phyloP scores from a whole-genome alignment of 495 filamentous ascomycete genomes.

The Penicillium steckii region DNA sequence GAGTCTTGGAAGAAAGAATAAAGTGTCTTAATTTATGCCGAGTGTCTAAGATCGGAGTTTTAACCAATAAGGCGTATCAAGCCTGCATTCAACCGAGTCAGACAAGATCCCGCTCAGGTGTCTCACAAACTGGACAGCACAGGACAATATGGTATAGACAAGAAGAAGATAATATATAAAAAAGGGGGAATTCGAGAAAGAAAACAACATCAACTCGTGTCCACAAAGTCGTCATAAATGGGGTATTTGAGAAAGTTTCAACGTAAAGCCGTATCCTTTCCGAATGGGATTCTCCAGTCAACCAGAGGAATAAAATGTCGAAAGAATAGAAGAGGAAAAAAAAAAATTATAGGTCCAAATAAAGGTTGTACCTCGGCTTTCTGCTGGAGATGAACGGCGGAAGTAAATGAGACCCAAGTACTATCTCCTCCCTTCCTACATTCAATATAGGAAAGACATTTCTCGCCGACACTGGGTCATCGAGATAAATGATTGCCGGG shows the following conservation, averaged over 20 bases:
- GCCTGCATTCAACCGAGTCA: too few species aligned
- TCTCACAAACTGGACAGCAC: conserved; percentile 3
- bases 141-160: conserved; percentile 24
- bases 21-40: conserved; percentile 16
- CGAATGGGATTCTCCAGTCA: conserved; percentile 22
- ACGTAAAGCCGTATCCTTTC: conserved; percentile 29
- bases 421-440: background rate
- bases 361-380: conserved; percentile 21
- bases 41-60: conserved; percentile 2
- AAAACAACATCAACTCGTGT: conserved; percentile 36
- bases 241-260: conserved; percentile 33
- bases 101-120: background rate
- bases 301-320: conserved; percentile 25
- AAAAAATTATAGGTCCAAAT: conserved; percentile 15
- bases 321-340: conserved; percentile 17
- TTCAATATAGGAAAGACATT: background rate
- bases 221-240: conserved; percentile 24
- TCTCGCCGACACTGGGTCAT: background rate
- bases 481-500: background rate
- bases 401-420: background rate
- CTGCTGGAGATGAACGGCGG: conserved; percentile 27
- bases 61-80: background rate
- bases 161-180: conserved; percentile 19
- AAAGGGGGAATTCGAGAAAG: conserved; percentile 11
- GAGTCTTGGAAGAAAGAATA: conserved; percentile 3